A percentile compares a stretch with the other conserved stretches of the same genome.
Evolutionary conservation across 2,329 filamentous ascomycete species (phyloP).

Genomic region (Bertia moriformis): DNA sequence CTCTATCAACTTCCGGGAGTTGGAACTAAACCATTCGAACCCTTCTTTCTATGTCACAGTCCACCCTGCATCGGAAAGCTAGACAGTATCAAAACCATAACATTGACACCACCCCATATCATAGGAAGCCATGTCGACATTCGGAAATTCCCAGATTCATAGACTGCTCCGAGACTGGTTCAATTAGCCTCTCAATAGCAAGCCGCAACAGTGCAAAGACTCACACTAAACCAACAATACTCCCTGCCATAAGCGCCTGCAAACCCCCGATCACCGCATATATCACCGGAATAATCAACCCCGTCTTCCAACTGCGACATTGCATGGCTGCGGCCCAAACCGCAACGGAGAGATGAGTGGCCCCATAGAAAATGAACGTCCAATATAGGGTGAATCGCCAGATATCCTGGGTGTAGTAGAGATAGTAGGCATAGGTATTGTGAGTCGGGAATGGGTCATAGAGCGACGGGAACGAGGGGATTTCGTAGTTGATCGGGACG

Average conservation of each 20-base stretch:
- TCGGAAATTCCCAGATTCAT: constrained; percentile 52
- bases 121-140: constrained; percentile 68
- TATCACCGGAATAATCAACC: constrained; percentile 43
- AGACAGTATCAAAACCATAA: constrained; percentile 51
- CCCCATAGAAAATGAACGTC: constrained; percentile 50
- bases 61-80: constrained; percentile 61
- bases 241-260: constrained; percentile 52
- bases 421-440: constrained; percentile 24
- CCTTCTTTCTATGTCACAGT: no score
- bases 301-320: constrained; percentile 18
- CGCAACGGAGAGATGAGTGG: constrained; percentile 45
- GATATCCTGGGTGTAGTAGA: constrained; percentile 50
- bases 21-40: no score
- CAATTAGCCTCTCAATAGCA: constrained; percentile 2
- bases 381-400: constrained; percentile 58
- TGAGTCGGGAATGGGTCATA: constrained; percentile 41
- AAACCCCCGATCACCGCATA: constrained; percentile 45
- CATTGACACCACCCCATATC: constrained; percentile 54
- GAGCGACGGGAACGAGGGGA: constrained; percentile 51
- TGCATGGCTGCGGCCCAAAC: constrained; percentile 46
- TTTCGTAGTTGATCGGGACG: constrained; percentile 32
- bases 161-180: constrained; percentile 44
- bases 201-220: constrained; percentile 9
- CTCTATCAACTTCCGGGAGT: no score
- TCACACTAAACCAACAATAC: constrained; percentile 52